Conservation (phyloP, 805 yeast species). For the Ogataea wickerhamii region DNA sequence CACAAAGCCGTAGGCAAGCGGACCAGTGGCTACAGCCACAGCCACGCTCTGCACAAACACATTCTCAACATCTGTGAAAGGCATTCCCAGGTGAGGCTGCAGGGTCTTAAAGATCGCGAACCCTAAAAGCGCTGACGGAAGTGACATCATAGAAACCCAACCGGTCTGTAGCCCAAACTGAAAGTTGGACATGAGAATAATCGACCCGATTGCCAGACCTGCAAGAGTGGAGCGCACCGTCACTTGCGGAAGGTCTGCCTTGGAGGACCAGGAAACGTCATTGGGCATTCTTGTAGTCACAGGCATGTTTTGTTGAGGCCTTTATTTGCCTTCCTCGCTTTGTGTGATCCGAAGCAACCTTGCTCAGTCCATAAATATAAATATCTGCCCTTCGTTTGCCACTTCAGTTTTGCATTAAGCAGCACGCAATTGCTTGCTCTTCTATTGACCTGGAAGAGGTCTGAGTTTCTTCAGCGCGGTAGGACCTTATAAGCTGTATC, state of each 20-base stretch:
- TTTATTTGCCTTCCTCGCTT: neutral
- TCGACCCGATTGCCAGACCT: conserved; percentile 81
- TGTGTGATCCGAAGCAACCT: too few species aligned
- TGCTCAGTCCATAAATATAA: too few species aligned
- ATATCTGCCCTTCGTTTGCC: too few species aligned
- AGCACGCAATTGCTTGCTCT: too few species aligned
- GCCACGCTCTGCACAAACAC: conserved; percentile 90
- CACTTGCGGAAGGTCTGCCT: conserved; percentile 57
- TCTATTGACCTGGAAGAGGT: too few species aligned
- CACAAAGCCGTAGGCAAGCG: conserved; percentile 89
- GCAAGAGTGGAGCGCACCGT: conserved; percentile 71
- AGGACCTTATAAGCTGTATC: too few species aligned
- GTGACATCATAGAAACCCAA: conserved; percentile 99
- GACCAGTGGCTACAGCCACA: conserved; percentile 97
- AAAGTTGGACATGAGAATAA: conserved; percentile 84
- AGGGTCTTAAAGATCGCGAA: conserved; percentile 73
- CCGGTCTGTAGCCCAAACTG: conserved; percentile 97
- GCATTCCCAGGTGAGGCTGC: conserved; percentile 33
- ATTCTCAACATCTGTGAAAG: conserved; percentile 86
- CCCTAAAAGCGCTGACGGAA: conserved; percentile 88
- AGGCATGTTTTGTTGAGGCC: conserved; percentile 11
- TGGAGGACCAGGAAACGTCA: conserved; percentile 39
- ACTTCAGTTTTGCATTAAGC: too few species aligned
- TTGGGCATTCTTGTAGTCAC: conserved; percentile 18
- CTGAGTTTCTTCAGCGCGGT: too few species aligned